phyloP scores from a whole-genome alignment of 2,329 filamentous ascomycete species.

The Graphilbum sp. region DNA sequence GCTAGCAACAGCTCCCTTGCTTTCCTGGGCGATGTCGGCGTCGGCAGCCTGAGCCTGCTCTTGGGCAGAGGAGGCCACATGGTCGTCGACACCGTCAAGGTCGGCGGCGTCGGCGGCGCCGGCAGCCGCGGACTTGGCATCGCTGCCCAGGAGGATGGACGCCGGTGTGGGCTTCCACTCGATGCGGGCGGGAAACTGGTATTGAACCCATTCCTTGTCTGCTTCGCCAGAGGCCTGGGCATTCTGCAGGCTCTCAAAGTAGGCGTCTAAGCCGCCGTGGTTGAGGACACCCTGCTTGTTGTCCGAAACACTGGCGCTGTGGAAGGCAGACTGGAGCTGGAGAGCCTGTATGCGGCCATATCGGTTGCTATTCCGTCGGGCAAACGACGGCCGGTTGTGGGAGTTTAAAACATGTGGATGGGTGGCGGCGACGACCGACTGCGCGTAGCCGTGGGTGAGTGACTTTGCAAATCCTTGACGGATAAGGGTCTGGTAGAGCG shows the following conservation, averaged over 20 bases:
- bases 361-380: constrained; percentile 37
- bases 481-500: constrained; percentile 66
- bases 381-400: constrained; percentile 49
- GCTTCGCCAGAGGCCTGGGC: constrained; percentile 49
- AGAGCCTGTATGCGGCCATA: constrained; percentile 39
- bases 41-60: not conserved
- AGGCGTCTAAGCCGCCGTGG: constrained; percentile 66
- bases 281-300: constrained; percentile 31
- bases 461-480: constrained; percentile 95
- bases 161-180: constrained; percentile 62
- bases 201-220: constrained; percentile 79
- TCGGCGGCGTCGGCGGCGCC: constrained; percentile 21
- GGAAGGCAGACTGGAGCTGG: constrained; percentile 65
- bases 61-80: not conserved
- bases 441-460: constrained; percentile 93
- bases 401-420: constrained; percentile 63
- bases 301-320: constrained; percentile 41
- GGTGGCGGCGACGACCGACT: constrained; percentile 89
- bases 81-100: not conserved
- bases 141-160: constrained; percentile 32
- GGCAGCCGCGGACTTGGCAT: constrained; percentile 14
- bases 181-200: constrained; percentile 73
- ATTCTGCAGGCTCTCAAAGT: constrained; percentile 80
- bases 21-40: not conserved
- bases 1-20: no score